Percentiles rank a stretch among this genome's conserved stretches.
Conservation (phyloP, 2,329 filamentous ascomycete species). For the Pseudopithomyces chartarum region DNA sequence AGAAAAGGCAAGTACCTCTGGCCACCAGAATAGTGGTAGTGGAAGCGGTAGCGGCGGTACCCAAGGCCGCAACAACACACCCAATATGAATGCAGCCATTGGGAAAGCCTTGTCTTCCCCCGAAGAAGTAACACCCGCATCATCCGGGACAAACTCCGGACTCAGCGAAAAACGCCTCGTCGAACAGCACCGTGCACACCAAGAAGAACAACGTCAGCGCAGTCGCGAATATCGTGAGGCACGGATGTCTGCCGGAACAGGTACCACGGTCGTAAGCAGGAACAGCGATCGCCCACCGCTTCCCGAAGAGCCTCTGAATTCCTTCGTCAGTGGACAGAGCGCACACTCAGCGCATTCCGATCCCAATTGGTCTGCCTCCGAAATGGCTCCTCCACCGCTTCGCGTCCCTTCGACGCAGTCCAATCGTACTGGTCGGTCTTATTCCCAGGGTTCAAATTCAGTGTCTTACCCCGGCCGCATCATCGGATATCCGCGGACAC, state of each 20-base stretch:
- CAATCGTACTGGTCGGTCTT: constrained; percentile 1
- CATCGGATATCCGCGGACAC: neutral
- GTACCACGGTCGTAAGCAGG: neutral
- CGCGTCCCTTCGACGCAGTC: constrained; percentile 3
- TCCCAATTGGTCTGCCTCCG: constrained; percentile 6
- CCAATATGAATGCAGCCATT: neutral
- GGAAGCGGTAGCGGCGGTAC: constrained; percentile 19
- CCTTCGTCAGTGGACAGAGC: neutral
- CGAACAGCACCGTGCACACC: neutral
- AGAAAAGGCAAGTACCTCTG: neutral
- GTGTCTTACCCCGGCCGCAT: constrained; percentile 11
- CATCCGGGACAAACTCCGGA: neutral
- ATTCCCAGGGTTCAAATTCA: constrained; percentile 1
- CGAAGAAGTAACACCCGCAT: neutral
- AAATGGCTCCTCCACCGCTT: constrained; percentile 7
- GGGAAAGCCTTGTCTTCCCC: neutral
- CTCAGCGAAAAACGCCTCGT: neutral
- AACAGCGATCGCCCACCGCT: neutral
- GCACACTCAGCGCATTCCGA: constrained; percentile 6
- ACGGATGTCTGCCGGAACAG: neutral
- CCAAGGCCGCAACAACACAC: constrained; percentile 12
- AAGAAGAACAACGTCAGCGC: neutral
- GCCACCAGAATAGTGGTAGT: neutral
- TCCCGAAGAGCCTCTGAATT: neutral
- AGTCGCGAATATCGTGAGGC: neutral